Percentiles rank a stretch among this genome's conserved stretches.
These are phyloP conservation scores for Botryosphaeria dothidea DNA, from an alignment of 2,329 filamentous ascomycete genomes.

Conservation along the genomic window DNA sequence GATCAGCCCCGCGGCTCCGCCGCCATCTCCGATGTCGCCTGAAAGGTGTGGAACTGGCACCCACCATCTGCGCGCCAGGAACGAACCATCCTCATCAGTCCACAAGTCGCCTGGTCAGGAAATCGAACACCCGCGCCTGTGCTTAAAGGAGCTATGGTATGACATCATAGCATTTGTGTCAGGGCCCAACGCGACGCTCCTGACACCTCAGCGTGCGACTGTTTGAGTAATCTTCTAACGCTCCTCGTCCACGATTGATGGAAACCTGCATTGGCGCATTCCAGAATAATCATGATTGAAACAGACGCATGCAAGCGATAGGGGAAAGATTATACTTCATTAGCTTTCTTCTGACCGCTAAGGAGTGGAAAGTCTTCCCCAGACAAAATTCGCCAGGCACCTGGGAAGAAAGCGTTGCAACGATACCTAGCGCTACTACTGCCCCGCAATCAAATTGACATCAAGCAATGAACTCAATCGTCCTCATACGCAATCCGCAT, in stretches of 20 bases:
- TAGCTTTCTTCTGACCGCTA: not conserved
- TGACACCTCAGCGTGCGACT: not conserved
- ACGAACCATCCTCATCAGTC: not conserved
- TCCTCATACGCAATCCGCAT: not conserved
- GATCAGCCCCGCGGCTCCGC: not conserved
- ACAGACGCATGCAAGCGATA: not conserved
- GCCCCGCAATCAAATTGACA: not conserved
- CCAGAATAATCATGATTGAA: not conserved
- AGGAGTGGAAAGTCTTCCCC: not conserved
- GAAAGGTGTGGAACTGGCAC: not conserved
- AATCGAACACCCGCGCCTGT: not conserved
- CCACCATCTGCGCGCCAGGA: too few species aligned
- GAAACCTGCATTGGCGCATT: not conserved
- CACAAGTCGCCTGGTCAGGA: not conserved
- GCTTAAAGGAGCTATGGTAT: not conserved
- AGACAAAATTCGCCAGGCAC: not conserved
- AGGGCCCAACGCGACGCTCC: not conserved
- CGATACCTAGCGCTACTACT: not conserved
- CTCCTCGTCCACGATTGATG: not conserved
- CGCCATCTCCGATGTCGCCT: conserved; percentile 9
- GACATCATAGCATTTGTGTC: not conserved
- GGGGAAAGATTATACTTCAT: not conserved
- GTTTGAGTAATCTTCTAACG: not conserved
- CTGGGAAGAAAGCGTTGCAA: not conserved
- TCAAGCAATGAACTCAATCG: not conserved